These are phyloP conservation scores for Naumovozyma baii DNA, from an alignment of 805 yeast genomes.

Conservation along the genomic window DNA sequence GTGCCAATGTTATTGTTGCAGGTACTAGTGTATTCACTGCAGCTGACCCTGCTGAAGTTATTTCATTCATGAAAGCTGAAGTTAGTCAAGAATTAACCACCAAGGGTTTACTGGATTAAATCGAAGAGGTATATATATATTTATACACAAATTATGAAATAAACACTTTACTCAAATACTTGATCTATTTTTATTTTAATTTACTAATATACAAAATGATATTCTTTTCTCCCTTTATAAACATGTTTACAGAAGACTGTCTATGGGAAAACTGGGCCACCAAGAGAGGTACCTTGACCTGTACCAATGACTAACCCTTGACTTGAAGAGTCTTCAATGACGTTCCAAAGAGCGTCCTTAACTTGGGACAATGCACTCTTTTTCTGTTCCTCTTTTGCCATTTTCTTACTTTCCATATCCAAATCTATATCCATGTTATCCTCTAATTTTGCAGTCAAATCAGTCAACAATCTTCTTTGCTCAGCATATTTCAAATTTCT, in stretches of 20 bases:
- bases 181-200: too few relatives aligned
- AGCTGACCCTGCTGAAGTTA: constrained; percentile 65
- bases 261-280: constrained; percentile 52
- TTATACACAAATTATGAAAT: too few relatives aligned
- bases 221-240: constrained; percentile 1
- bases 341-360: constrained; percentile 62
- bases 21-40: constrained; percentile 93
- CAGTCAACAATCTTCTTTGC: constrained; percentile 45
- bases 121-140: not conserved
- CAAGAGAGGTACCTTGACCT: constrained; percentile 79
- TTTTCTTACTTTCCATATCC: constrained; percentile 34
- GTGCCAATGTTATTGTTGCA: constrained; percentile 96
- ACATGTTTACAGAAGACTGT: too few relatives aligned
- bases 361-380: constrained; percentile 35
- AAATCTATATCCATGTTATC: constrained; percentile 29
- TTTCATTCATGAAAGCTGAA: constrained; percentile 52
- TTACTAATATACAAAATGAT: not conserved
- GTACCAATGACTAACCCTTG: constrained; percentile 37
- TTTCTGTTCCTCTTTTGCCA: constrained; percentile 22
- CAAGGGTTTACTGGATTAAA: constrained; percentile 35
- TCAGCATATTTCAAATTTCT: constrained; percentile 68
- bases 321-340: constrained; percentile 47
- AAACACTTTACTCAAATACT: too few relatives aligned
- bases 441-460: constrained; percentile 40
- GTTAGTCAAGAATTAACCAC: constrained; percentile 43